phyloP scores from a whole-genome alignment of 495 filamentous ascomycete species.

The Glarea lozoyensis region DNA sequence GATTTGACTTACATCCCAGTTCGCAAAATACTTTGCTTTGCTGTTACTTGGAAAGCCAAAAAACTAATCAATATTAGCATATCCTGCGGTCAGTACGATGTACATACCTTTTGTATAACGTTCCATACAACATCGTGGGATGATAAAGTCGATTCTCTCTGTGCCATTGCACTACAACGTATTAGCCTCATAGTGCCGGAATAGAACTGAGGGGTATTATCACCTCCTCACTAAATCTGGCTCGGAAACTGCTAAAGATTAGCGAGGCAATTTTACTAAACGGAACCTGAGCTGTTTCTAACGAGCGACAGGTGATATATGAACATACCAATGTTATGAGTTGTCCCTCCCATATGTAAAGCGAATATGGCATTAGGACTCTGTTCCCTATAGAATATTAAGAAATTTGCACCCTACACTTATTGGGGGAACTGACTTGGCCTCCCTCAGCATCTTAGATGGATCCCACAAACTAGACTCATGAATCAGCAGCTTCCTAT shows the following conservation, averaged over 20 bases:
- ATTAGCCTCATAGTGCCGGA: not conserved
- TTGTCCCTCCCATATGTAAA: slow-evolving; percentile 39
- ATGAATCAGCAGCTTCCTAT: slow-evolving; percentile 23
- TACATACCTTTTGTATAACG: slow-evolving; percentile 23
- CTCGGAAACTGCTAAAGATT: slow-evolving; percentile 27
- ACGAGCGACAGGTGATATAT: not conserved
- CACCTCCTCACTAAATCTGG: slow-evolving; percentile 37
- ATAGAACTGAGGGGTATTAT: not conserved
- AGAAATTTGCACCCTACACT: not conserved
- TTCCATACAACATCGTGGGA: slow-evolving; percentile 28
- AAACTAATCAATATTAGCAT: slow-evolving; percentile 25
- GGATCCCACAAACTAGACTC: slow-evolving; percentile 28
- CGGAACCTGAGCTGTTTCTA: no score
- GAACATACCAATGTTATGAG: slow-evolving; percentile 31
- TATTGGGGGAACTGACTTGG: slow-evolving; percentile 4
- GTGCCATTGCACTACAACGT: slow-evolving; percentile 25
- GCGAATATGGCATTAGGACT: slow-evolving; percentile 38
- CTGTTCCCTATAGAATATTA: slow-evolving; percentile 24
- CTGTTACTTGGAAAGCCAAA: slow-evolving; percentile 35
- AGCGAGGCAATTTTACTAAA: not conserved
- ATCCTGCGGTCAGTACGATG: not conserved
- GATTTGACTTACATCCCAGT: slow-evolving; percentile 9
- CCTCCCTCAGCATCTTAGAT: slow-evolving; percentile 2
- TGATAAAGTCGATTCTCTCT: slow-evolving; percentile 23
- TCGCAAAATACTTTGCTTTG: slow-evolving; percentile 8